Evolutionary conservation across 495 filamentous ascomycete species (phyloP), one percentile per base, ranked within the genome.

Genomic region (Hypoxylon intermedium): DNA sequence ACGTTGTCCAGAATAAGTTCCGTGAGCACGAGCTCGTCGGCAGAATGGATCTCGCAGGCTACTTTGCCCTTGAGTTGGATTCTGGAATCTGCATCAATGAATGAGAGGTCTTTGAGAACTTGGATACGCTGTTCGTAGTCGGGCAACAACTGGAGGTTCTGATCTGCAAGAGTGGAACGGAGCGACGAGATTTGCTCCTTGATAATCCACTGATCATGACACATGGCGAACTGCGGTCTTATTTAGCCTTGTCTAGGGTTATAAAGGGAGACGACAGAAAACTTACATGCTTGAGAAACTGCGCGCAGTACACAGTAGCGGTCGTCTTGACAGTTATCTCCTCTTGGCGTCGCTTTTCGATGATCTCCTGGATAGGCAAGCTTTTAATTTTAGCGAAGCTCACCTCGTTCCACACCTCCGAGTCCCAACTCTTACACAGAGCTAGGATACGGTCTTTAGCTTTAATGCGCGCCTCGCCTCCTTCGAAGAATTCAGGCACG

Each of bases 1-100:
- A 96, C 91, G 71, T 98, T 98, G 65, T 98, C 95, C 12, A 98
- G 85, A 42, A 98, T 87, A 3, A 98, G 83, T 71, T 98, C 94
- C 0, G 94, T 98, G 20, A 98, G 84, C 6, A 98, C 92, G n/a
- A 98, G 84, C 73, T 98, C 94, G 69, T 97, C 94, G 13, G 93
- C 92, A 3, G 93, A 97, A 77, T 98, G 95, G 60, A 98, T 90
- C 80, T 98, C 94, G 76, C 94, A 98, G 13, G 94, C 94, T 24
- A 98, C 94, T 75, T 97, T 96, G 72, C 94, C 94, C 76, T 98
- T 98, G 58, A 98, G 81, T 75, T 93, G 88, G 26, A 98, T 93
- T 40, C 92, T 85, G 28, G 83, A 86, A 40, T 86, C 83, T 1
- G 87, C 85, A 73, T 98, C 94, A 50, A 98, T 88, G 63, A 98